Percentiles rank a stretch among this genome's conserved stretches.
These are phyloP conservation scores for Thyridium curvatum DNA, from an alignment of 2,329 filamentous ascomycete genomes.

Conservation along the genomic window DNA sequence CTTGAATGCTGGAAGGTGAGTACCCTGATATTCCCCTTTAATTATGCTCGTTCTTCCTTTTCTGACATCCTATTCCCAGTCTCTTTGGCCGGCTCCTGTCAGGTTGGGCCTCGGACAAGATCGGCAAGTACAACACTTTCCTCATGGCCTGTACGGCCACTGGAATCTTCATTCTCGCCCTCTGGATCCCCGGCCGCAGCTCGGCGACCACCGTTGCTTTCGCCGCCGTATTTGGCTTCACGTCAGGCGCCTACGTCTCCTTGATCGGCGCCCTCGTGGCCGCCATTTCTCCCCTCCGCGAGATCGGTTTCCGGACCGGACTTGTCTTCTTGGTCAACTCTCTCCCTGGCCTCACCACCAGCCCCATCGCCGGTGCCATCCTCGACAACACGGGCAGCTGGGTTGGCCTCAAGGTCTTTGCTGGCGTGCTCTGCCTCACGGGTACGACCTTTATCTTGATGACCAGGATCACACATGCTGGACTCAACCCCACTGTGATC, in stretches of 20 bases:
- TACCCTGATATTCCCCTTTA: background rate
- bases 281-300: conserved; percentile 47
- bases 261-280: conserved; percentile 29
- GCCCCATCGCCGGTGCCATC: conserved; percentile 40
- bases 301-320: conserved; percentile 50
- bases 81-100: conserved; percentile 25
- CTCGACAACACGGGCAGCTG: conserved; percentile 16
- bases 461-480: conserved; percentile 17
- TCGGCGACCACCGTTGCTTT: conserved; percentile 27
- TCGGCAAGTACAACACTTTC: conserved; percentile 33
- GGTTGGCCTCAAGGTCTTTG: conserved; percentile 29
- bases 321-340: conserved; percentile 43
- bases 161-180: conserved; percentile 25
- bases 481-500: conserved; percentile 14
- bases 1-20: conserved; percentile 13
- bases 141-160: conserved; percentile 39
- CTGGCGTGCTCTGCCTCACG: conserved; percentile 20
- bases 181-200: conserved; percentile 33
- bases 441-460: conserved; percentile 18
- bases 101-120: conserved; percentile 21
- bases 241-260: conserved; percentile 32
- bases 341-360: conserved; percentile 43
- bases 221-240: conserved; percentile 33
- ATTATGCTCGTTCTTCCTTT: background rate
- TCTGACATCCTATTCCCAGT: conserved; percentile 6